These are phyloP conservation scores for Salix purpurea DNA, from an alignment of 345 rosid genomes.

Conservation along the genomic window DNA sequence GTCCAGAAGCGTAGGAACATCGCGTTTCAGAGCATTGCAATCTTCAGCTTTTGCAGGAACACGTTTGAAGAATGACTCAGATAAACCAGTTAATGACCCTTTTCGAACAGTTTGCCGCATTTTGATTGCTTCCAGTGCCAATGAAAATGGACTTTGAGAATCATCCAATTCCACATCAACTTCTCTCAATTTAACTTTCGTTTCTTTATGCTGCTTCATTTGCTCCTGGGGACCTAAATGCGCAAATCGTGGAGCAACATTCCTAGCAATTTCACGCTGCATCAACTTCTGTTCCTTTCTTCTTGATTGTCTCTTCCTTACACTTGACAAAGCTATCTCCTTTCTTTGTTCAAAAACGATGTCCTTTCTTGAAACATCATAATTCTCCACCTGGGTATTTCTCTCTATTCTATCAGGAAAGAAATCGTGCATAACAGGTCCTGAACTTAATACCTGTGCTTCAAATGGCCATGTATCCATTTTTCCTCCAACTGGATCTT, in stretches of 20 bases:
- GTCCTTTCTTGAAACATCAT: neutral
- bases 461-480: neutral
- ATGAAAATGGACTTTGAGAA: slow-evolving; percentile 17
- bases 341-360: neutral
- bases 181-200: neutral
- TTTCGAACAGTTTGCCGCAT: slow-evolving; percentile 10
- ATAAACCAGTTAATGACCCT: neutral
- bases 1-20: slow-evolving; percentile 31
- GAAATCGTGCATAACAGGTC: neutral
- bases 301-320: neutral
- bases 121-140: slow-evolving; percentile 29
- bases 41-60: slow-evolving; percentile 9
- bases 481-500: neutral
- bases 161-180: slow-evolving; percentile 5
- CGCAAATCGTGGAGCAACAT: slow-evolving; percentile 11
- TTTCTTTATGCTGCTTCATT: neutral
- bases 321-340: neutral
- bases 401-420: neutral
- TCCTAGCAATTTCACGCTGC: slow-evolving; percentile 7
- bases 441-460: neutral
- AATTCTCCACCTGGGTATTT: neutral
- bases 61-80: slow-evolving; percentile 11
- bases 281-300: neutral
- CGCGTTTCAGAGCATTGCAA: neutral
- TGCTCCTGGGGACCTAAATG: neutral